A percentile compares a stretch with the other conserved stretches of the same genome.
Evolutionary conservation across 768 basidiomycete species (phyloP).

Genomic region (Ramaria rubella): DNA sequence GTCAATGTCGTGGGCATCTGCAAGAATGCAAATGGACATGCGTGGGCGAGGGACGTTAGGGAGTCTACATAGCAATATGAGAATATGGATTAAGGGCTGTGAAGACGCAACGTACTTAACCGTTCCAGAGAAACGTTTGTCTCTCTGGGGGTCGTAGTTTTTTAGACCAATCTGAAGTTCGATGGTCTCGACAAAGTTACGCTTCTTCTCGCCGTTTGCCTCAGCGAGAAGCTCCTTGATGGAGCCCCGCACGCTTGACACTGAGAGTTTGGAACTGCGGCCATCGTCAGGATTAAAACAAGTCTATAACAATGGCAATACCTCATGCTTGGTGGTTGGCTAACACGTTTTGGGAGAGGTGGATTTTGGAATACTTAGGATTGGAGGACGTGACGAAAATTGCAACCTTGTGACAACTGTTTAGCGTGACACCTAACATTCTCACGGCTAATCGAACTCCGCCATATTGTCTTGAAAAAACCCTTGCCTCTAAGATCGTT

Average conservation of each 20-base stretch:
- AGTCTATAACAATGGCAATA: neutral
- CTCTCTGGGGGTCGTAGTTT: conserved; percentile 99
- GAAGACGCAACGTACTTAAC: conserved; percentile 66
- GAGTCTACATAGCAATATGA: conserved; percentile 47
- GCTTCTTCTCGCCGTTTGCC: conserved; percentile 37
- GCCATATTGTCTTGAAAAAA: no score
- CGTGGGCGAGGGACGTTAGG: conserved; percentile 97
- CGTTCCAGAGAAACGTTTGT: conserved; percentile 99
- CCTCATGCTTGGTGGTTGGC: neutral
- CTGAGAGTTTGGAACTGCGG: conserved; percentile 69
- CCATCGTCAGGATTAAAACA: no score
- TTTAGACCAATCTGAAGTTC: conserved; percentile 96
- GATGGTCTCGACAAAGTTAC: conserved; percentile 68
- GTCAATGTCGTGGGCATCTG: conserved; percentile 98
- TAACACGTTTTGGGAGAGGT: neutral
- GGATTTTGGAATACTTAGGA: neutral
- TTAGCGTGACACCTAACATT: neutral
- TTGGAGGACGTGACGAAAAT: neutral
- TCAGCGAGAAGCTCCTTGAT: conserved; percentile 80
- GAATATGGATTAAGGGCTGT: neutral
- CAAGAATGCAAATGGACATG: conserved; percentile 99
- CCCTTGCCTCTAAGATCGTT: no score
- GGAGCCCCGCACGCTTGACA: conserved; percentile 99
- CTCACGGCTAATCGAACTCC: neutral
- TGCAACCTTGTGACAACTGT: neutral